phyloP scores from a whole-genome alignment of 108 stramenopile species.

The Cyclotella sp. region DNA sequence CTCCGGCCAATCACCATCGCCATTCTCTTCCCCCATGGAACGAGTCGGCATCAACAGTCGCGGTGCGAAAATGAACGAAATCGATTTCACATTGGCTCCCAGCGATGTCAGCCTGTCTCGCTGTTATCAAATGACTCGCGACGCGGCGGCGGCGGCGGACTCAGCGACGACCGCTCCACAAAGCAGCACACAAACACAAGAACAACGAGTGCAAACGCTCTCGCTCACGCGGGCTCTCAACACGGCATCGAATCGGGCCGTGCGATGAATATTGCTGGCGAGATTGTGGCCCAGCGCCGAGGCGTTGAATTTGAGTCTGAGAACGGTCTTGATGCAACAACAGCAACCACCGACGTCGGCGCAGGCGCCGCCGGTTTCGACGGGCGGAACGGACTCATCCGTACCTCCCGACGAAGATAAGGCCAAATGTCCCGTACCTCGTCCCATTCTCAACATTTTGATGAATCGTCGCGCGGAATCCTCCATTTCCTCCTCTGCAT shows the following conservation, averaged over 20 bases:
- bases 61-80: constrained; percentile 62
- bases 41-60: constrained; percentile 50
- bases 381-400: constrained; percentile 9
- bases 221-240: constrained; percentile 82
- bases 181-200: constrained; percentile 14
- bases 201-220: constrained; percentile 47
- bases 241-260: constrained; percentile 85
- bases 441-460: constrained; percentile 84
- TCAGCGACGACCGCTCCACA: neutral
- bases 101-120: constrained; percentile 82
- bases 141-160: neutral
- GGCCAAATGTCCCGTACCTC: constrained; percentile 88
- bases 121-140: constrained; percentile 50
- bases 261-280: constrained; percentile 79
- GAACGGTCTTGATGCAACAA: constrained; percentile 59
- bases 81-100: constrained; percentile 88
- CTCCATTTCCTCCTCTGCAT: neutral
- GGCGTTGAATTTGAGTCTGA: constrained; percentile 79
- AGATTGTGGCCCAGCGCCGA: constrained; percentile 87
- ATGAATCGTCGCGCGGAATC: constrained; percentile 54
- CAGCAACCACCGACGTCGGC: constrained; percentile 35
- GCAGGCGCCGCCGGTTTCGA: too few relatives aligned
- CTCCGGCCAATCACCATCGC: neutral
- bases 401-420: constrained; percentile 25
- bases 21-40: constrained; percentile 29